Conservation (phyloP, 768 basidiomycete species). For the Cubamyces sp. region DNA sequence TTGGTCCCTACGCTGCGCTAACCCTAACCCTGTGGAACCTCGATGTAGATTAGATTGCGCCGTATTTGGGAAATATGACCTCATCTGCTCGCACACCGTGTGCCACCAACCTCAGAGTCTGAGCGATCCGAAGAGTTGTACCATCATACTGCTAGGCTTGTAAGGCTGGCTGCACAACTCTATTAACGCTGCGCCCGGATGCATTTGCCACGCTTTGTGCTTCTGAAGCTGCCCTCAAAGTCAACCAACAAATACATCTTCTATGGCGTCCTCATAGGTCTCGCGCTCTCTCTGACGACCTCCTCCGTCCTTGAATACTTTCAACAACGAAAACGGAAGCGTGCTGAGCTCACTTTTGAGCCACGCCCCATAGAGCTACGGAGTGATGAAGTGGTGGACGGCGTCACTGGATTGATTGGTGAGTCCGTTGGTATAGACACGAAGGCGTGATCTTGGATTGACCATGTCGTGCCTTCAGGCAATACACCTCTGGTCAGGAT, state of each 20-base stretch:
- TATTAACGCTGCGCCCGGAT: background rate
- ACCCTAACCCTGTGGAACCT: conserved; percentile 35
- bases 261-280: conserved; percentile 69
- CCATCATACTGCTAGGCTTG: background rate
- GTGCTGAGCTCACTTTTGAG: conserved; percentile 34
- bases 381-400: conserved; percentile 77
- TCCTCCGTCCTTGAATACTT: conserved; percentile 63
- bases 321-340: conserved; percentile 53
- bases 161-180: background rate
- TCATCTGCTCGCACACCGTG: conserved; percentile 4
- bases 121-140: background rate
- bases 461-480: conserved; percentile 49
- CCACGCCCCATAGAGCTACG: conserved; percentile 69
- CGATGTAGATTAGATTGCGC: conserved; percentile 6
- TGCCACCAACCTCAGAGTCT: background rate
- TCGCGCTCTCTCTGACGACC: conserved; percentile 75
- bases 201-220: conserved; percentile 11
- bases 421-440: conserved; percentile 24
- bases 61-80: conserved; percentile 10
- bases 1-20: conserved; percentile 30
- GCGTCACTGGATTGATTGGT: conserved; percentile 89
- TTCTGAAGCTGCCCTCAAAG: conserved; percentile 10
- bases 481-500: conserved; percentile 95
- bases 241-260: conserved; percentile 40
- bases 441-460: background rate